phyloP scores from a whole-genome alignment of 75 land plant genomes.

The Isoetes taiwanensis region DNA sequence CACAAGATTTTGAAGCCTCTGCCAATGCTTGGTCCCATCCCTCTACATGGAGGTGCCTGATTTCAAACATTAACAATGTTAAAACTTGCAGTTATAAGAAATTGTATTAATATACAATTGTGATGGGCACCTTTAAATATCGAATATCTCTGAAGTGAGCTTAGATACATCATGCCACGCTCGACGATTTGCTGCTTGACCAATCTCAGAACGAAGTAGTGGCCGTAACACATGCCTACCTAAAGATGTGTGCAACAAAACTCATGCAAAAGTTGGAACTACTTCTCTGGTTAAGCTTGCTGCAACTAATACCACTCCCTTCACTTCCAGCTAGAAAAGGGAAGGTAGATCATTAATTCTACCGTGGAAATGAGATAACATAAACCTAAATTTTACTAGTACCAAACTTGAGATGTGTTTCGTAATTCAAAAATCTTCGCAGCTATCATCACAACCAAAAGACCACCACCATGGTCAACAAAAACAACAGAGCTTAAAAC shows the following conservation, averaged over 20 bases:
- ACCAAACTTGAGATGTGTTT: slow-evolving; percentile 14
- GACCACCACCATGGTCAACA: slow-evolving; percentile 89
- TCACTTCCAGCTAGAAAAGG: slow-evolving; percentile 42
- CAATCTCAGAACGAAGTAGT: slow-evolving; percentile 75
- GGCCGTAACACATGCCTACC: slow-evolving; percentile 76
- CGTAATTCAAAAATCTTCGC: slow-evolving; percentile 33
- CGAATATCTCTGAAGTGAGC: slow-evolving; percentile 69
- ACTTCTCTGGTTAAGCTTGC: slow-evolving; percentile 68
- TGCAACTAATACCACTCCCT: slow-evolving; percentile 58
- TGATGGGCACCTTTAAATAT: slow-evolving; percentile 29
- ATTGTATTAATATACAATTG: slow-evolving; percentile 1
- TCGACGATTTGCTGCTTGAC: slow-evolving; percentile 76
- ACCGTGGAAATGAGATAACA: too few species aligned
- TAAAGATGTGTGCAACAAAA: slow-evolving; percentile 68
- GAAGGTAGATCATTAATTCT: neutral
- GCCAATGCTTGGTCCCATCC: slow-evolving; percentile 86
- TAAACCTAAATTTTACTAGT: too few species aligned
- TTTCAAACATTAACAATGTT: neutral
- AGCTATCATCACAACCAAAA: slow-evolving; percentile 73
- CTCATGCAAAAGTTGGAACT: slow-evolving; percentile 72
- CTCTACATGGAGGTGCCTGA: slow-evolving; percentile 79
- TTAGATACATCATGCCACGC: slow-evolving; percentile 88
- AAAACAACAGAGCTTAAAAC: slow-evolving; percentile 71
- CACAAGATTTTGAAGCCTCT: too few species aligned
- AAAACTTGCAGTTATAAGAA: neutral